Evolutionary conservation across 1,284 basidiomycete species (phyloP).

Genomic region (Ustilago xerochloae): DNA sequence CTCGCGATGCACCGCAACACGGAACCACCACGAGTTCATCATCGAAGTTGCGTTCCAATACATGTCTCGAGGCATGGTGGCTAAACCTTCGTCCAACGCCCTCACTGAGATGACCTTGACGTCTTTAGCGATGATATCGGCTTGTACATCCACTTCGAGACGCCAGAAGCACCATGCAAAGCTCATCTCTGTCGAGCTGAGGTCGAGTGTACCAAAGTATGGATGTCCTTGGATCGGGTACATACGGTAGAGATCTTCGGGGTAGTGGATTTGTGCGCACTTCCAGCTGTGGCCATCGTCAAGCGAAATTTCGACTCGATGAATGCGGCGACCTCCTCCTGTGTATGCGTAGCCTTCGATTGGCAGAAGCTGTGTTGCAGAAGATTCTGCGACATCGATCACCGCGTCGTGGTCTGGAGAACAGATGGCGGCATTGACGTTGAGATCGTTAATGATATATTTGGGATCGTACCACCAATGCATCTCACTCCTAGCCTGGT

Average conservation of each 20-base stretch:
- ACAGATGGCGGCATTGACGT: slow-evolving; percentile 75
- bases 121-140: slow-evolving; percentile 68
- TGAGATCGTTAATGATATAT: slow-evolving; percentile 73
- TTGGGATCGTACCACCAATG: slow-evolving; percentile 77
- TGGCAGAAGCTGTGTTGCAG: slow-evolving; percentile 25
- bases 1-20: slow-evolving; percentile 72
- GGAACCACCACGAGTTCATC: slow-evolving; percentile 76
- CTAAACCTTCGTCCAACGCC: slow-evolving; percentile 74
- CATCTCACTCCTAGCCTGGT: slow-evolving; percentile 73
- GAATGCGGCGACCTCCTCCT: slow-evolving; percentile 76
- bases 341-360: slow-evolving; percentile 76
- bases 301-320: slow-evolving; percentile 75
- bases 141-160: slow-evolving; percentile 69
- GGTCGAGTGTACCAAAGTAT: slow-evolving; percentile 70
- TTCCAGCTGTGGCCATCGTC: slow-evolving; percentile 75
- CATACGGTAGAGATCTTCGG: slow-evolving; percentile 74
- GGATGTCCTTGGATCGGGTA: slow-evolving; percentile 63
- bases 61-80: slow-evolving; percentile 73
- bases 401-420: slow-evolving; percentile 74
- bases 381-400: slow-evolving; percentile 61
- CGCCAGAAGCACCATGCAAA: slow-evolving; percentile 79
- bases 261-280: slow-evolving; percentile 72
- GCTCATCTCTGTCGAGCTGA: slow-evolving; percentile 73
- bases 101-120: slow-evolving; percentile 73
- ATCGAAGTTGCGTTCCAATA: slow-evolving; percentile 72